Percentiles rank a stretch among this genome's conserved stretches.
Conservation (phyloP, 225 moss, liverwort and hornwort genomes). For the Physcomitrellopsis africana region DNA sequence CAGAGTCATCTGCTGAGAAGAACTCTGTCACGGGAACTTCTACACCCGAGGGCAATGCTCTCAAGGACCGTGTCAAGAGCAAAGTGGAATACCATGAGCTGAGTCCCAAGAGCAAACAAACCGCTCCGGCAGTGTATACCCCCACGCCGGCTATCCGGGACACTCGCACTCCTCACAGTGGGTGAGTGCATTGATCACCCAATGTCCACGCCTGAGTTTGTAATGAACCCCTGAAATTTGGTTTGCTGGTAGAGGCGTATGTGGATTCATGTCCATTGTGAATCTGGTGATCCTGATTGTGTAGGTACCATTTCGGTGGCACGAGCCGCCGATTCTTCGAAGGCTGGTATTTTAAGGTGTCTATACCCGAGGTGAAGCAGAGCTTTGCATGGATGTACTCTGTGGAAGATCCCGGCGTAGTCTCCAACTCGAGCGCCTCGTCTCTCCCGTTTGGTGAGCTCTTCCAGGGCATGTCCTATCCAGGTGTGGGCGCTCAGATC, state of each 20-base stretch:
- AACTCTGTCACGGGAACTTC: too few relatives aligned
- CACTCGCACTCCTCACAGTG: conserved; percentile 69
- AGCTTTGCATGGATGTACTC: conserved; percentile 99
- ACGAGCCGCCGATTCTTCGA: conserved; percentile 90
- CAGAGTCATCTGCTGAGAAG: too few relatives aligned
- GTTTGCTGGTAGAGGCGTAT: too few relatives aligned
- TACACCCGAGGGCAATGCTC: conserved; percentile 44
- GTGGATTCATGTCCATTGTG: too few relatives aligned
- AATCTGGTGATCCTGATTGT: too few relatives aligned
- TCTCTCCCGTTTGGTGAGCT: conserved; percentile 34
- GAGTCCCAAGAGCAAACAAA: background rate
- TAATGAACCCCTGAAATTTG: too few relatives aligned
- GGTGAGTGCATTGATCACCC: background rate
- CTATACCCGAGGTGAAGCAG: conserved; percentile 80
- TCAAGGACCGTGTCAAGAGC: conserved; percentile 33
- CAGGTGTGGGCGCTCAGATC: conserved; percentile 88
- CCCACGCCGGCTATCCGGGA: conserved; percentile 39
- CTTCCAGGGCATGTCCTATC: conserved; percentile 47
- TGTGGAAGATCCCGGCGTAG: conserved; percentile 76
- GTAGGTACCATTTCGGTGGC: conserved; percentile 80
- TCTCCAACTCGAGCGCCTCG: background rate
- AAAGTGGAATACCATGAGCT: background rate
- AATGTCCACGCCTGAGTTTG: too few relatives aligned
- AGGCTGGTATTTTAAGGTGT: conserved; percentile 99
- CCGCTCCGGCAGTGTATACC: conserved; percentile 25